Evolutionary conservation across 2,329 filamentous ascomycete species (phyloP), one percentile per base, ranked within the genome.

Genomic region (Penicillium thymicola): DNA sequence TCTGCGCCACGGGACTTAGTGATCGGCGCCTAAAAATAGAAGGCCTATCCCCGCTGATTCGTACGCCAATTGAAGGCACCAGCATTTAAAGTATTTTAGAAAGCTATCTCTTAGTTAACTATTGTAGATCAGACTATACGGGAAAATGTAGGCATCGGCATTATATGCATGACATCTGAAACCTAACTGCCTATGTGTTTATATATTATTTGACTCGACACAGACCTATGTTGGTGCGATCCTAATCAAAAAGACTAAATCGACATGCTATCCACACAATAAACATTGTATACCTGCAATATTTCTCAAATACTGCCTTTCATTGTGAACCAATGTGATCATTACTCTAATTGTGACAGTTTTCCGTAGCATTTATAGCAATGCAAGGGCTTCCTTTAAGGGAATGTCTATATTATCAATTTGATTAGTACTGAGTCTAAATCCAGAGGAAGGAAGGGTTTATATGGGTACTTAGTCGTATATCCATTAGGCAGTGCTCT

Each of bases 11-110:
- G 55, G 44, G 37, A 60, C 41, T 38, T 43, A 11, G 47, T 21
- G 64, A 65, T 65, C 64, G 58, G 59, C 63, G 25, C 46, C 64
- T 66, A 66, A 64, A 65, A 64, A 65, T 66, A 66, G 63, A 43
- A 28, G 44, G 18, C 18, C 27, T 10, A 23, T 32, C 43, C 51
- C 45, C 49, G 42, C 49, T 46, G 32, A 58, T 56, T 54, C 36
- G 40, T 38, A 34, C 21, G 11, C n/a, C 44, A n/a, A 34, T 51
- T 51, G 37, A 18, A 50, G 43, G 54, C 54, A 46, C 28, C 54
- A 52, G 28, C 34, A 28, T 56, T 55, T 36, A 41, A 32, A 37
- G 13, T 14, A 21, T n/a, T 2, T 7, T 16, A 14, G 11, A 32
- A 43, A 6, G 21, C 4, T n/a, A 37, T 28, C 28, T 21, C 21